These are phyloP conservation scores for button mushroom (Agaricus bisporus) DNA, from an alignment of 768 basidiomycete species.

Conservation along the genomic window DNA sequence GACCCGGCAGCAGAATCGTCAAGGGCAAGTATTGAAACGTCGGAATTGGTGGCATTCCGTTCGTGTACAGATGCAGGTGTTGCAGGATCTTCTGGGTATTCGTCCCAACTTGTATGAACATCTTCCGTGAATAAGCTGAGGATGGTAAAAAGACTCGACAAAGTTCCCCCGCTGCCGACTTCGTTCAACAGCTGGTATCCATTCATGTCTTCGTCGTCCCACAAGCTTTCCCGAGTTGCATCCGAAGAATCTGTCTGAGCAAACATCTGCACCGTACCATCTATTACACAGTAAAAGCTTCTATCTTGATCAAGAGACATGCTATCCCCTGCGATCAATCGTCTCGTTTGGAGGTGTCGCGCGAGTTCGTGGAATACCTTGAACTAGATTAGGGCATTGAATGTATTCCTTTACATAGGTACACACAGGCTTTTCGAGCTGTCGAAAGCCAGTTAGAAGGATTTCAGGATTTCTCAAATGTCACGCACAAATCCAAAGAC, in stretches of 20 bases:
- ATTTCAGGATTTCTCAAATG: background rate
- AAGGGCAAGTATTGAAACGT: constrained; percentile 58
- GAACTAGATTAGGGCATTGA: background rate
- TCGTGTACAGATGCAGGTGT: constrained; percentile 18
- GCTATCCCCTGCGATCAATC: constrained; percentile 95
- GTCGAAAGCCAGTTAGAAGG: background rate
- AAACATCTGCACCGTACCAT: constrained; percentile 94
- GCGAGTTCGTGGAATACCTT: constrained; percentile 97
- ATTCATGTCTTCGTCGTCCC: constrained; percentile 87
- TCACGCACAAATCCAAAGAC: constrained; percentile 86
- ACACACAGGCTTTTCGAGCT: constrained; percentile 87
- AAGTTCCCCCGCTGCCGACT: constrained; percentile 90
- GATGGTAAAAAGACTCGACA: constrained; percentile 96
- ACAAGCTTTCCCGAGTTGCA: constrained; percentile 45
- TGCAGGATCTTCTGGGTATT: constrained; percentile 26
- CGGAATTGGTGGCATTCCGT: constrained; percentile 45
- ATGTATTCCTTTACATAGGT: background rate
- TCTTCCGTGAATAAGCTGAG: constrained; percentile 95
- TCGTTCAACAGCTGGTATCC: constrained; percentile 96
- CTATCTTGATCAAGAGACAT: constrained; percentile 87
- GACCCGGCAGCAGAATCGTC: constrained; percentile 16
- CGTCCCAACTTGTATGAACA: constrained; percentile 87
- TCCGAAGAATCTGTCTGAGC: constrained; percentile 58
- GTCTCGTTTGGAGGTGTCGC: constrained; percentile 88
- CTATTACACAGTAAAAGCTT: constrained; percentile 96